A percentile compares a stretch with the other conserved stretches of the same genome.
These are phyloP conservation scores for Ustilago curta DNA, from an alignment of 1,284 basidiomycete genomes.

Conservation along the genomic window DNA sequence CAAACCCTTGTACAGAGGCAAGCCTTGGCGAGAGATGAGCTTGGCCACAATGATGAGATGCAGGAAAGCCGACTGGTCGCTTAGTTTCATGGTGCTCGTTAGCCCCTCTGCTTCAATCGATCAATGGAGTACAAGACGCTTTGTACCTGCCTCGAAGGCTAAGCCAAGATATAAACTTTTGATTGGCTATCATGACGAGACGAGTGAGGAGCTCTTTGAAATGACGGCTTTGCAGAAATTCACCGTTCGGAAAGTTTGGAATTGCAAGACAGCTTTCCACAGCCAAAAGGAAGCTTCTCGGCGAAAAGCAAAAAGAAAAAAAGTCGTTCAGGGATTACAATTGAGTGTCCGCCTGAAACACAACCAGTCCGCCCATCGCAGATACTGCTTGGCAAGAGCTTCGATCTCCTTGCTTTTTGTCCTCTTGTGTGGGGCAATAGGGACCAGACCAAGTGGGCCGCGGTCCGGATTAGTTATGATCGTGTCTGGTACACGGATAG, in stretches of 20 bases:
- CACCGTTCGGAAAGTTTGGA: conserved; percentile 36
- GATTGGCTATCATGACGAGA: not conserved
- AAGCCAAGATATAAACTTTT: no score
- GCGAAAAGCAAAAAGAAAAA: conserved; percentile 11
- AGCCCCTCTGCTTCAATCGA: no score
- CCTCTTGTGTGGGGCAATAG: not conserved
- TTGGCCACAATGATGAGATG: not conserved
- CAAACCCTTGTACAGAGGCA: not conserved
- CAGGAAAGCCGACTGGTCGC: not conserved
- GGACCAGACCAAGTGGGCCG: not conserved
- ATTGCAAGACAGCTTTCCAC: no score
- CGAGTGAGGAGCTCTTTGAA: not conserved
- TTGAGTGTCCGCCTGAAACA: no score
- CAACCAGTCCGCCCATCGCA: no score
- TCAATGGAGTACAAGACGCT: no score
- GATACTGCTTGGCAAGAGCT: no score
- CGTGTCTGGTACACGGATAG: not conserved
- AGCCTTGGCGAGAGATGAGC: conserved; percentile 1
- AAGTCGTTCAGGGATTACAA: no score
- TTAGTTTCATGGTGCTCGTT: not conserved
- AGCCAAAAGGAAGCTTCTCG: conserved; percentile 19
- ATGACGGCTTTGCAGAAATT: conserved; percentile 12
- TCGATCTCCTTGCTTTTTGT: no score
- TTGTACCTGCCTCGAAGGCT: no score
- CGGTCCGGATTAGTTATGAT: conserved; percentile 12